phyloP scores from a whole-genome alignment of 2,329 filamentous ascomycete genomes.

The Fusarium verrucosum region DNA sequence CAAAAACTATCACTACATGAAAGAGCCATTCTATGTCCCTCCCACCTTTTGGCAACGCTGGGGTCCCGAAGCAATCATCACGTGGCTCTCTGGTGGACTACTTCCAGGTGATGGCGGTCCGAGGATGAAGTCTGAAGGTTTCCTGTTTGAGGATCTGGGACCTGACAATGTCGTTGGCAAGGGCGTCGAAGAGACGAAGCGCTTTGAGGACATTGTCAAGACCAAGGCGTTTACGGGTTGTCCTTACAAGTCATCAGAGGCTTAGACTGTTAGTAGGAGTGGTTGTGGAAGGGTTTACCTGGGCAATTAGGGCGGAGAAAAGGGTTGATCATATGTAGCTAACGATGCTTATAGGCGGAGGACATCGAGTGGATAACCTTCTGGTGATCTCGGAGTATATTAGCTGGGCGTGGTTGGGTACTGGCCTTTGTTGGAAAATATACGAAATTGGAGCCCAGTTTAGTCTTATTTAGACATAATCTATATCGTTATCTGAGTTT shows the following conservation, averaged over 20 bases:
- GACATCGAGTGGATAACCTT: background rate
- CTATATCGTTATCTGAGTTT: no score
- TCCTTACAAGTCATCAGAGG: conserved; percentile 49
- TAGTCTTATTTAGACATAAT: no score
- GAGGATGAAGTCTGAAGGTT: conserved; percentile 59
- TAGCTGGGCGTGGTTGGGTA: background rate
- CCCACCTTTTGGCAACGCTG: conserved; percentile 69
- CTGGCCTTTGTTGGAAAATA: background rate
- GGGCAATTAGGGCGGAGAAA: background rate
- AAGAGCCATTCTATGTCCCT: conserved; percentile 72
- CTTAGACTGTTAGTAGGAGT: background rate
- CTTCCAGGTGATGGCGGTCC: conserved; percentile 55
- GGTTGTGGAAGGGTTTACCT: background rate
- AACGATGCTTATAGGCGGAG: no score
- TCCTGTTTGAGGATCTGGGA: conserved; percentile 68
- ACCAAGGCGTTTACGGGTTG: conserved; percentile 52
- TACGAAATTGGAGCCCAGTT: background rate
- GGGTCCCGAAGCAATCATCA: conserved; percentile 64
- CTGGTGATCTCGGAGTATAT: background rate
- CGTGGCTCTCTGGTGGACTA: conserved; percentile 54
- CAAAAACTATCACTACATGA: conserved; percentile 61
- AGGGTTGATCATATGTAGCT: background rate
- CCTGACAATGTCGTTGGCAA: conserved; percentile 64
- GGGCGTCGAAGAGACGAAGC: conserved; percentile 57
- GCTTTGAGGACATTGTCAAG: conserved; percentile 46